These are phyloP conservation scores for Dactylellina leptospora DNA, from an alignment of 2,329 filamentous ascomycete genomes.

Conservation along the genomic window DNA sequence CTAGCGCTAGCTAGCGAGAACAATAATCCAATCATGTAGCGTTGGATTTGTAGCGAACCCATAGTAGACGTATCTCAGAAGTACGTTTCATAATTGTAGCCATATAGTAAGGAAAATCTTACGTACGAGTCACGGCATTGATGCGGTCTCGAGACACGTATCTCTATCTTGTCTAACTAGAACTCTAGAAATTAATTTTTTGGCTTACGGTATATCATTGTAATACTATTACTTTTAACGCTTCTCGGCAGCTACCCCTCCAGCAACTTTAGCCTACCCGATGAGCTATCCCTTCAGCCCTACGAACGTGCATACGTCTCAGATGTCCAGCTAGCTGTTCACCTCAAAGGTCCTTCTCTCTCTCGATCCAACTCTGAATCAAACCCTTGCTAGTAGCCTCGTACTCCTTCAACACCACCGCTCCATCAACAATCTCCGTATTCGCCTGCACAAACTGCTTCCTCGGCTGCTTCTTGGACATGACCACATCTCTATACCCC, in stretches of 20 bases:
- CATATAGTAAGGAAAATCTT: too few species aligned
- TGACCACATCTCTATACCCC: constrained; percentile 67
- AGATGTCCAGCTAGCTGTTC: background rate
- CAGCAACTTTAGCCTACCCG: background rate
- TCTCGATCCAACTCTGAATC: constrained; percentile 64
- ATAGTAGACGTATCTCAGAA: too few species aligned
- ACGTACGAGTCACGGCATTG: too few species aligned
- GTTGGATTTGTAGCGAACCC: too few species aligned
- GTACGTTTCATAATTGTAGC: too few species aligned
- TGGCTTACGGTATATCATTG: too few species aligned
- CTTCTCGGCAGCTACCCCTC: background rate
- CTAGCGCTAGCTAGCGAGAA: too few species aligned
- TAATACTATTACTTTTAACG: too few species aligned
- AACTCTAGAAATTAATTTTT: too few species aligned
- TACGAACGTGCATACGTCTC: background rate
- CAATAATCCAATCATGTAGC: too few species aligned
- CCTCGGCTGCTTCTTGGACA: constrained; percentile 67
- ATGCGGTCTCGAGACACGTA: too few species aligned
- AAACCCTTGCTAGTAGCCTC: constrained; percentile 67
- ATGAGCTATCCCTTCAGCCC: background rate
- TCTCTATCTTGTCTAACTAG: too few species aligned
- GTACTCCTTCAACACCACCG: constrained; percentile 68
- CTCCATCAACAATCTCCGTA: constrained; percentile 63
- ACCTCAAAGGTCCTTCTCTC: constrained; percentile 54
- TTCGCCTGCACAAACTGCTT: constrained; percentile 73